Base-by-base conservation (phyloP, 371 early-diverging fungal genomes). In the Cokeromyces recurvatus region DNA sequence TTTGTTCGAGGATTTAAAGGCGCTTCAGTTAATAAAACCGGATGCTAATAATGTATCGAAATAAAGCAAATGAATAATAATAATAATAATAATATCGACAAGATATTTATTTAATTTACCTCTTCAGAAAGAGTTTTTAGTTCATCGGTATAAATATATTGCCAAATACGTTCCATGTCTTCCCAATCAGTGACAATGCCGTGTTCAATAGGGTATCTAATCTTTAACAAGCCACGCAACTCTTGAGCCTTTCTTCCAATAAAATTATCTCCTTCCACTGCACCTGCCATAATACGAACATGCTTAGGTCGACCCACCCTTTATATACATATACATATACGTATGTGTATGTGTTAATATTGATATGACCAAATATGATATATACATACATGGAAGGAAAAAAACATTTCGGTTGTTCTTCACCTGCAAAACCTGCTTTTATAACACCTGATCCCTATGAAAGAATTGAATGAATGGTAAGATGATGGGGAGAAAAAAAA, bases 391-490 rank as follows among this genome's bases (percentile, higher is more conserved):
- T 79, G 42, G 94, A 90, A 7, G 95, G 90, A 58, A 97, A 92
- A 62, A 86, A 92, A 52, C 89, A 86, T 49, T 92, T 91, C 32
- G 98, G 98, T 47, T 83, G 83, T 48, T 95, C 95, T 52, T 93
- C 95, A 38, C 98, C 98, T 15, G 98, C 95, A 73, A 97, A 96
- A 31, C 98, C 98, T 41, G 95, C 94, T 67, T 97, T 97, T 65
- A 94, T 92, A 55, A 92, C 87, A 37, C 97, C 97, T 25, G 97
- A 96, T 32, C 95, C 97, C 93, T 93, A 71, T 46, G 51, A 45
- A 49, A 62, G 55, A 55, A 29, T 29, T 58, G 49, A 57, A 43
- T 12, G 43, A 38, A 19, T 14, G 12, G 24, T 23, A 37, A 37
- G 24, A 37, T 37, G 37, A 38, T 34, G n/a, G 11, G 4, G 11